phyloP scores from a whole-genome alignment of 2,329 filamentous ascomycete species.

The Cadophora sp. region DNA sequence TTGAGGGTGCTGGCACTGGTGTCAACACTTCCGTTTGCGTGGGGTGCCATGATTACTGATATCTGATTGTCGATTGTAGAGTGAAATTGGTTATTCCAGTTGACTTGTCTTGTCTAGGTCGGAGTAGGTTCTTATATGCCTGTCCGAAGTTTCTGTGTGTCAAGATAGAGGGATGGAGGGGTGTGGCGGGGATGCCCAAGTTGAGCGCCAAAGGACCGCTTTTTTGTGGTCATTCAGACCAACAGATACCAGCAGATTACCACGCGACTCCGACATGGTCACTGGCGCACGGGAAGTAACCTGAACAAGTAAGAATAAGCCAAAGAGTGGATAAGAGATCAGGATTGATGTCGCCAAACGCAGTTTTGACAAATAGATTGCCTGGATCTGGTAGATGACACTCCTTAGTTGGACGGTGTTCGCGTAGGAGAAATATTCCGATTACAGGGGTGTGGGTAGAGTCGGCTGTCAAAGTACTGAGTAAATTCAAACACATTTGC shows the following conservation, averaged over 20 bases:
- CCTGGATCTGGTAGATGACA: background rate
- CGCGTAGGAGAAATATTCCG: background rate
- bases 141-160: slow-evolving; percentile 1
- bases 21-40: slow-evolving; percentile 54
- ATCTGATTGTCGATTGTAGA: slow-evolving; percentile 4
- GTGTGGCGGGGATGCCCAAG: background rate
- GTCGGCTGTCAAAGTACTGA: background rate
- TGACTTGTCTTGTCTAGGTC: background rate
- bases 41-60: slow-evolving; percentile 59
- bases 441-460: background rate
- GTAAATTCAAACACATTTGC: background rate
- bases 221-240: background rate
- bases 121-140: background rate
- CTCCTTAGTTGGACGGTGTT: background rate
- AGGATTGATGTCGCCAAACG: slow-evolving; percentile 12
- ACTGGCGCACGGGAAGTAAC: slow-evolving; percentile 14
- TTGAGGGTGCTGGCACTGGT: slow-evolving; percentile 47
- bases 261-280: slow-evolving; percentile 14
- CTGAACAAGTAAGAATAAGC: background rate
- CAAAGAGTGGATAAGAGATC: background rate
- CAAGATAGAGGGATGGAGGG: slow-evolving; percentile 12
- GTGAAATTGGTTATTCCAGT: background rate
- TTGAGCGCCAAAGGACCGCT: background rate
- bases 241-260: slow-evolving; percentile 3
- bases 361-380: slow-evolving; percentile 13